Evolutionary conservation across 768 basidiomycete species (phyloP), one percentile per base, ranked within the genome.

Genomic region (Termitomyces sp.): DNA sequence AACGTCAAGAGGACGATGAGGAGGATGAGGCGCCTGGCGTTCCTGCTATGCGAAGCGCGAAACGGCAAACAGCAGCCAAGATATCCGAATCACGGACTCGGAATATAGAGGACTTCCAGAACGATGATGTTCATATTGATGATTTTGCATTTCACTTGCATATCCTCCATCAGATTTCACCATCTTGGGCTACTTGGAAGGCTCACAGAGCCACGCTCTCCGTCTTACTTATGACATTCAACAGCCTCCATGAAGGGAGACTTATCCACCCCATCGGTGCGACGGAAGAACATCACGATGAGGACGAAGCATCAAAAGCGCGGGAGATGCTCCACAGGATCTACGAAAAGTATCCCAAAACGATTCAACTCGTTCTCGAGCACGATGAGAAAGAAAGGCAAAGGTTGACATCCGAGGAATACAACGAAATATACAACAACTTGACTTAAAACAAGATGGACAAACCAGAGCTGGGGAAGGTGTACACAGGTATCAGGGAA

Each of bases 141-240:
- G 87, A 89, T 71, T 79, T 84, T 58, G 83, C 79, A n/a, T 81
- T 84, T 67, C 78, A 84, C 7, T 74, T 92, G 39, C 78, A 83
- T 62, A 71, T 88, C 40, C 76, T 92, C 4, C 84, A 86, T 64
- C 81, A 84, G 61, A 79, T 89, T 57, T 80, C 86, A 5, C 88
- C 90, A 12, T 71, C 78, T 24, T 89, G 87, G 84, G 81, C 84
- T 51, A 69, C 75, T 49, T 92, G 90, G 91, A 77, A 77, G 48
- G 84, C 87, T n/a, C 88, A 90, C 67, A 69, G 63, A 32, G 74
- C 75, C 50, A 78, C 84, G 6, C 69, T 89, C 57, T 71, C 73
- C 2, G 66, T 84, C 9, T 70, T 92, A 51, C 71, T 80, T 32
- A 68, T 74, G 5, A 82, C 81, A 2, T 65, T 87, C 12, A 66